These are phyloP conservation scores for Eucalyptus rudis DNA, from an alignment of 345 rosid species.

Conservation along the genomic window DNA sequence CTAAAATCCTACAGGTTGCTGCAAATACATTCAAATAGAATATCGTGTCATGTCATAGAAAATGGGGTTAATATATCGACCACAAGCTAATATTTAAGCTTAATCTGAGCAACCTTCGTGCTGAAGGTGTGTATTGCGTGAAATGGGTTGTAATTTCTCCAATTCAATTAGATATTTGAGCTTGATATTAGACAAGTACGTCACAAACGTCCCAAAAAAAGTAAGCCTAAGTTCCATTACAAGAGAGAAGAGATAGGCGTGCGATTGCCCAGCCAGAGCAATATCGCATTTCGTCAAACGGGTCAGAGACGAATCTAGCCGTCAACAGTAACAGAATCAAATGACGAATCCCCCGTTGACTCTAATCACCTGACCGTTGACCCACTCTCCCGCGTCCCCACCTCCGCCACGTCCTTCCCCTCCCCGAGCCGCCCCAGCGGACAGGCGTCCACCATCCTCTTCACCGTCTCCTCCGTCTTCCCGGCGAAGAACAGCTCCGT, in stretches of 20 bases:
- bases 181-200: background rate
- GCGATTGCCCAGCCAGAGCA: background rate
- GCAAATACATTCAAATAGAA: background rate
- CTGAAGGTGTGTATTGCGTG: background rate
- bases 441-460: constrained; percentile 19
- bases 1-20: background rate
- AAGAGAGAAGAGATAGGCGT: background rate
- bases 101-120: background rate
- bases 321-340: background rate
- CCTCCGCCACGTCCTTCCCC: constrained; percentile 21
- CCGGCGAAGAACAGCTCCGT: constrained; percentile 38
- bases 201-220: background rate
- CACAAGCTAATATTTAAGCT: background rate
- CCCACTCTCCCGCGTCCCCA: constrained; percentile 54
- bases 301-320: background rate
- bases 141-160: background rate
- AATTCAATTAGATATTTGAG: background rate
- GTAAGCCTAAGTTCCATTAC: background rate
- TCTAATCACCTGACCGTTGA: constrained; percentile 40
- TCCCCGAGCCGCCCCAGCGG: constrained; percentile 34
- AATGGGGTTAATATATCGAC: background rate
- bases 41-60: background rate
- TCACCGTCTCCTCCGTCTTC: constrained; percentile 26
- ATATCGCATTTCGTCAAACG: background rate
- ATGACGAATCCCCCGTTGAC: constrained; percentile 35